Base-by-base conservation (phyloP, 2,329 filamentous ascomycete species). In the Pseudogymnoascus sp. region DNA sequence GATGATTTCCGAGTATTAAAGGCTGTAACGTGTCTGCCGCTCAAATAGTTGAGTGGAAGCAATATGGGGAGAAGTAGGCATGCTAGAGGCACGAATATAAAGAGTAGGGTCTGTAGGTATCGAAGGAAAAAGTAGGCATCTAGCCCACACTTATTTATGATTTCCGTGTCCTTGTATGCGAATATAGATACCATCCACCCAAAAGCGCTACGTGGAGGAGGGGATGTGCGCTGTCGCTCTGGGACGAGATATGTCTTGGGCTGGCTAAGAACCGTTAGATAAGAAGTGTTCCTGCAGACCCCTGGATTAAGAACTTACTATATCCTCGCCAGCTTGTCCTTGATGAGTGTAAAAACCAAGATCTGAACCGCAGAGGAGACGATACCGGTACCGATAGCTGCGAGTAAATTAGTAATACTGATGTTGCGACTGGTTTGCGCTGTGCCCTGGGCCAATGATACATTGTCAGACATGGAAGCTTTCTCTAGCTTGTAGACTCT, bases 51-150 rank as follows among this genome's bases (percentile, higher is more conserved):
- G 67, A 99, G 75, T 0, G 95, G 93, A 2, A 97, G 78, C 50
- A 99, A 78, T 21, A 97, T 89, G 0, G 95, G 95, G 62, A 97
- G 79, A 25, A 96, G 87, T 60, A 97, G 72, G 25, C 84, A 69
- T 11, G 89, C 86, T 63, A 96, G 86, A 1, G 93, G 92, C 42
- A 96, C 78, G 73, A 99, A 97, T 66, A 99, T 96, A 72, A 96
- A 87, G 44, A 97, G 83, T 4, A 97, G 84, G 71, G 90, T 89
- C 65, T 89, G 86, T 23, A 92, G 83, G 72, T 96, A 99, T 66
- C 96, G 89, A 1, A 97, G 82, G 75, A 97, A 99, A 79, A 97
- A 96, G 77, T 96, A 99, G 71, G 93, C 92, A 74, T 99, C 95
- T 8, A 99, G 84, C 18, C 95, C 95, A 69, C 93, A 97, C 75